Evolutionary conservation across 768 basidiomycete species (phyloP).

Genomic region (Hericium coralloides): DNA sequence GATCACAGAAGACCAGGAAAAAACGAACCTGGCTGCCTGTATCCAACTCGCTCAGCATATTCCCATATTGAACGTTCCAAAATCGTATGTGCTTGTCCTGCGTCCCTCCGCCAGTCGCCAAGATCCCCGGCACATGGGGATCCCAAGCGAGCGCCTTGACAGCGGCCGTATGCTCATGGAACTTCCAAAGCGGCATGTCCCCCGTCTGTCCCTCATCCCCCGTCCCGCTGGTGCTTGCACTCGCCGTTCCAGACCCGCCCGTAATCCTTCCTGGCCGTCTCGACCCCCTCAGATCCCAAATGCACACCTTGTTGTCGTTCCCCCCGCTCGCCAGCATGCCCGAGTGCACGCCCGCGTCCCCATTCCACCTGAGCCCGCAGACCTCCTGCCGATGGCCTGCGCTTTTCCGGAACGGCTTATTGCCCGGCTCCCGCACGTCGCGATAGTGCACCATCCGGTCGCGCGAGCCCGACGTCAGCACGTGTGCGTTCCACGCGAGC

Average conservation of each 20-base stretch:
- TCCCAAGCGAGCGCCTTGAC: constrained; percentile 99
- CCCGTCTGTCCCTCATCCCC: constrained; percentile 28
- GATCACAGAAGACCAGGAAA: not conserved
- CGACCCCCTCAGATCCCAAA: constrained; percentile 84
- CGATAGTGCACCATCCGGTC: constrained; percentile 89
- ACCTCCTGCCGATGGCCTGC: constrained; percentile 87
- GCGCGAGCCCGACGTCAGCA: constrained; percentile 84
- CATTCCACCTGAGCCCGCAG: constrained; percentile 91
- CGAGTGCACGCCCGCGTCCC: constrained; percentile 33
- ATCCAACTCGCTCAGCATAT: constrained; percentile 79
- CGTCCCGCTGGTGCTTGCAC: constrained; percentile 18
- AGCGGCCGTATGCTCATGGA: constrained; percentile 93
- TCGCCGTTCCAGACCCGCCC: constrained; percentile 16
- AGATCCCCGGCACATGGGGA: constrained; percentile 82
- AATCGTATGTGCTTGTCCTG: constrained; percentile 97
- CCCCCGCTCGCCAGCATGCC: constrained; percentile 85
- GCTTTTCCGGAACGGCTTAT: constrained; percentile 60
- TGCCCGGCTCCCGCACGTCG: constrained; percentile 70
- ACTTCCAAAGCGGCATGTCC: constrained; percentile 80
- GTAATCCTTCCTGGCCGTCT: constrained; percentile 25
- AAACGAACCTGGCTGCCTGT: constrained; percentile 85
- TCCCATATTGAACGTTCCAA: constrained; percentile 89
- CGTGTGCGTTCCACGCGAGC: constrained; percentile 85
- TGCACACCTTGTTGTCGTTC: constrained; percentile 98
- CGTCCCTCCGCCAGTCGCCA: constrained; percentile 97